Percentiles rank a stretch among this genome's conserved stretches.
Evolutionary conservation across 768 basidiomycete genomes (phyloP).

Genomic region (Phanerochaete carnosa): DNA sequence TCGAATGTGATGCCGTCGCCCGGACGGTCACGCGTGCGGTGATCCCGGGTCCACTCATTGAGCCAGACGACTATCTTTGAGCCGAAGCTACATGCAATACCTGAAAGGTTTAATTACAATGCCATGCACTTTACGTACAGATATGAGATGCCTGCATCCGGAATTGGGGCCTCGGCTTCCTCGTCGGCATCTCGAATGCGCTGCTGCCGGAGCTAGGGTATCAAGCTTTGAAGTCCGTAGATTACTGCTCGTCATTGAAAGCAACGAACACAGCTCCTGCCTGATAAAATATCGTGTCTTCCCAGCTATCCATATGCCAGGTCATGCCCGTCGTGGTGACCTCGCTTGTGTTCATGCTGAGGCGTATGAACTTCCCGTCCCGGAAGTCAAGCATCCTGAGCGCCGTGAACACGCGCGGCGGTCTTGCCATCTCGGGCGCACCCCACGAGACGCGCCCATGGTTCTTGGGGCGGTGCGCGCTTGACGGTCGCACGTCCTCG

Average conservation of each 20-base stretch:
- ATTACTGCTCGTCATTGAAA: background rate
- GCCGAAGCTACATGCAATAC: no score
- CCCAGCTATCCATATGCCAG: conserved; percentile 2
- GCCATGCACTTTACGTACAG: no score
- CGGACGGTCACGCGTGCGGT: background rate
- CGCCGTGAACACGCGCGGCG: conserved; percentile 3
- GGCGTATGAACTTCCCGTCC: background rate
- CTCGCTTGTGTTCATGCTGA: background rate
- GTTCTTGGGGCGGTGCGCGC: background rate
- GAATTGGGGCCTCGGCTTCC: no score
- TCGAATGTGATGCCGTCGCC: background rate
- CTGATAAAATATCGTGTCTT: background rate
- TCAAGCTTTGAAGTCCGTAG: no score
- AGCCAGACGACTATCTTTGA: conserved; percentile 10
- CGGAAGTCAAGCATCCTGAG: background rate
- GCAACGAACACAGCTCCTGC: background rate
- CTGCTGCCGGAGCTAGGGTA: no score
- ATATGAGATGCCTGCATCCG: no score
- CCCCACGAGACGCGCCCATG: background rate
- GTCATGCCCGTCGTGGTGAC: background rate
- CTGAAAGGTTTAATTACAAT: no score
- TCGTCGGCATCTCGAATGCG: no score
- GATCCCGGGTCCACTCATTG: background rate
- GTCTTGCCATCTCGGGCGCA: background rate
- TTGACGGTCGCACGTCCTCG: background rate